Percentiles rank a stretch among this genome's conserved stretches.
phyloP scores from a whole-genome alignment of 1,284 basidiomycete species.

The Leccinum angustisporum region DNA sequence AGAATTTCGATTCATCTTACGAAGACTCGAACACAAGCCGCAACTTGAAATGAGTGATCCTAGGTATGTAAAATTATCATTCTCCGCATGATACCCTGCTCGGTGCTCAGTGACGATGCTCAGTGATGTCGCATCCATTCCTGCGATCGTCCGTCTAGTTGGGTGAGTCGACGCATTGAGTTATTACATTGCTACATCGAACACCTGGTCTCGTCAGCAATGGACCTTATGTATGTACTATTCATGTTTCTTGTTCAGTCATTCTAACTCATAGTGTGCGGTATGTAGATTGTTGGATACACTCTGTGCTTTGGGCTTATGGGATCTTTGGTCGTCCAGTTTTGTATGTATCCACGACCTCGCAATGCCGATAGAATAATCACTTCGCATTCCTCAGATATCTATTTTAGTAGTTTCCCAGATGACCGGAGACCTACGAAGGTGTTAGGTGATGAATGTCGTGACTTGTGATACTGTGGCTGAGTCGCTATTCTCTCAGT shows the following conservation, averaged over 20 bases:
- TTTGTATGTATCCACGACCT: background rate
- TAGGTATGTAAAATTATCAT: too few species aligned
- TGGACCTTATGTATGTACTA: background rate
- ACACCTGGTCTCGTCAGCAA: background rate
- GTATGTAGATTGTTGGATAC: background rate
- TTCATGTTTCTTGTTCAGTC: background rate
- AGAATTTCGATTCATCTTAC: too few species aligned
- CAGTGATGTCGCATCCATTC: too few species aligned
- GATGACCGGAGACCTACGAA: constrained; percentile 6
- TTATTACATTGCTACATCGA: background rate
- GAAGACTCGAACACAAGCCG: background rate
- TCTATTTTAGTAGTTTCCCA: constrained; percentile 6
- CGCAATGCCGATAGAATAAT: background rate
- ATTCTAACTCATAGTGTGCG: background rate
- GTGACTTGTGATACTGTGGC: too few species aligned
- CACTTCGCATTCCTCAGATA: constrained; percentile 1
- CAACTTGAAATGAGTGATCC: background rate
- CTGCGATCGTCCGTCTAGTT: too few species aligned
- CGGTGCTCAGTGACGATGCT: too few species aligned
- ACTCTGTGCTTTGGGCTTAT: background rate
- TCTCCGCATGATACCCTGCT: too few species aligned
- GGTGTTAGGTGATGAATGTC: constrained; percentile 3
- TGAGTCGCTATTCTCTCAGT: constrained; percentile 9
- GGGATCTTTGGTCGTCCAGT: background rate
- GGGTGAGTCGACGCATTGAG: background rate